Conservation (phyloP, 257 asterid genomes). For the Jasminum sambac region DNA sequence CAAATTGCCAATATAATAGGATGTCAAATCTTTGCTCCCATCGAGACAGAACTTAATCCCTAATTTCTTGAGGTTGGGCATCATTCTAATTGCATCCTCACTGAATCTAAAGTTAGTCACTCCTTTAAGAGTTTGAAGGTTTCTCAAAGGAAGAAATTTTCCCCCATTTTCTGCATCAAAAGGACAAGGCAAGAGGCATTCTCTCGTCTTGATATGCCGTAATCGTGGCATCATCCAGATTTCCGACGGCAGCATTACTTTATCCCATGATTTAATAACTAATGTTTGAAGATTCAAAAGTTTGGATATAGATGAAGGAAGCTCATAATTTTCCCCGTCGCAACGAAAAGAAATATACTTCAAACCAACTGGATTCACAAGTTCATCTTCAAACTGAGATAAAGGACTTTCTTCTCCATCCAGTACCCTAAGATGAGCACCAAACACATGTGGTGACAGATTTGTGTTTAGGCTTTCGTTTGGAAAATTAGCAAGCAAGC, state of each 20-base stretch:
- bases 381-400: slow-evolving; percentile 1
- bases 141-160: not conserved
- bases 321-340: too few species aligned
- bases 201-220: slow-evolving; percentile 21
- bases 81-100: not conserved
- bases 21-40: not conserved
- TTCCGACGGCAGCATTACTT: not conserved
- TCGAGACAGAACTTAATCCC: not conserved
- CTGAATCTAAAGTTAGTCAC: not conserved
- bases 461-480: not conserved
- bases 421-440: slow-evolving; percentile 7
- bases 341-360: slow-evolving; percentile 14
- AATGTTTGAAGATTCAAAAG: slow-evolving; percentile 28
- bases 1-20: slow-evolving; percentile 2
- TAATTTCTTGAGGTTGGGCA: slow-evolving; percentile 14
- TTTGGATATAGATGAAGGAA: slow-evolving; percentile 14
- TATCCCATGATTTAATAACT: not conserved
- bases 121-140: slow-evolving; percentile 13
- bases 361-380: slow-evolving; percentile 4
- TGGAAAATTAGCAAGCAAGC: not conserved
- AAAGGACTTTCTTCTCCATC: slow-evolving; percentile 15
- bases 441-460: not conserved
- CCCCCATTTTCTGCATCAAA: not conserved
- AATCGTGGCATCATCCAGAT: slow-evolving; percentile 27
- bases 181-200: not conserved